A percentile compares a stretch with the other conserved stretches of the same genome.
These are phyloP conservation scores for Monilinia aucupariae DNA, from an alignment of 2,329 filamentous ascomycete genomes.

Conservation along the genomic window DNA sequence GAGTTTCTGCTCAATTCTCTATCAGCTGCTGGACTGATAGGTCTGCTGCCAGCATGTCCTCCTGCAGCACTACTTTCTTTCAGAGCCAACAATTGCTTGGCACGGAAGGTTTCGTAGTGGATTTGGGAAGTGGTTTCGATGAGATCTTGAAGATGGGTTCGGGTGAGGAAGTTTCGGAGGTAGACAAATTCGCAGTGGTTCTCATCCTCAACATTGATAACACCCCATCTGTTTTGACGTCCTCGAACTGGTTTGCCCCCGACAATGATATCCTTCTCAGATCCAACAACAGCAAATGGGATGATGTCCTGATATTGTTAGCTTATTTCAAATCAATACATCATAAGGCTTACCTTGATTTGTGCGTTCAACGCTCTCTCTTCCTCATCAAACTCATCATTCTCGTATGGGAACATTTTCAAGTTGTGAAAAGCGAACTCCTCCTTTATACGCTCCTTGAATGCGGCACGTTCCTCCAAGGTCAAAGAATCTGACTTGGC, in stretches of 20 bases:
- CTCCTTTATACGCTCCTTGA: constrained; percentile 99
- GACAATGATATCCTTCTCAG: constrained; percentile 96
- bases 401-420: constrained; percentile 99
- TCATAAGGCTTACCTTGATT: constrained; percentile 71
- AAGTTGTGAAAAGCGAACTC: constrained; percentile 99
- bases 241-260: constrained; percentile 96
- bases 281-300: constrained; percentile 95
- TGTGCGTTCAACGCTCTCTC: constrained; percentile 88
- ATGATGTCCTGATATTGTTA: constrained; percentile 68
- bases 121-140: constrained; percentile 99
- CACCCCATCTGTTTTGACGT: constrained; percentile 97
- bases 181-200: constrained; percentile 99
- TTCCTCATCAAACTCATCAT: constrained; percentile 97
- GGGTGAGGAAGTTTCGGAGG: constrained; percentile 95
- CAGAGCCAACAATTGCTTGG: constrained; percentile 94
- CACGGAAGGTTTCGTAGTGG: constrained; percentile 99
- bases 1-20: constrained; percentile 95
- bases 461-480: constrained; percentile 86
- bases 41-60: constrained; percentile 67
- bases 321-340: constrained; percentile 13
- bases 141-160: constrained; percentile 95
- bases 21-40: constrained; percentile 92
- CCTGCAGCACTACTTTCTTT: constrained; percentile 91
- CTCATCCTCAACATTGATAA: constrained; percentile 99
- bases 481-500: constrained; percentile 97